phyloP scores from a whole-genome alignment of 129 eudicot genomes.

The Chrysanthemum lavandulifolium region DNA sequence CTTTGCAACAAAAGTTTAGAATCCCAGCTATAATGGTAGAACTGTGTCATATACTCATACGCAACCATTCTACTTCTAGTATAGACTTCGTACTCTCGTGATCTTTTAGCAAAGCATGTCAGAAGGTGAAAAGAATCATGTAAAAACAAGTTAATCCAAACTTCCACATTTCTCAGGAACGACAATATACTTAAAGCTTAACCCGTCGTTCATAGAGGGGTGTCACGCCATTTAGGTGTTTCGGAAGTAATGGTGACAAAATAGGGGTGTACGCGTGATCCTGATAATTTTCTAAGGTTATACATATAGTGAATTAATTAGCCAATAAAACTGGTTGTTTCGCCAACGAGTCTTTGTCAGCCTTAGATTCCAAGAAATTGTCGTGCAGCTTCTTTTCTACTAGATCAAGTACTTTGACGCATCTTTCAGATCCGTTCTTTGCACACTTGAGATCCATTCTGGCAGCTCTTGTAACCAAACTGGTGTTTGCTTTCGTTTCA shows the following conservation, averaged over 20 bases:
- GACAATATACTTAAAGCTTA: neutral
- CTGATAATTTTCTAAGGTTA: neutral
- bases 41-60: too few species aligned
- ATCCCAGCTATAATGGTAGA: too few species aligned
- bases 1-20: too few species aligned
- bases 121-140: too few species aligned
- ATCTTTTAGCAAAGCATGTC: too few species aligned
- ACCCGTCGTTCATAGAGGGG: neutral
- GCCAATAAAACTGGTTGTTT: neutral
- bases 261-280: neutral
- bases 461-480: neutral
- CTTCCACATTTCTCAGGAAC: neutral
- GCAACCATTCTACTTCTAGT: too few species aligned
- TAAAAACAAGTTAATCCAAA: neutral
- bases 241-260: neutral
- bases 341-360: neutral
- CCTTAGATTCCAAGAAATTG: neutral
- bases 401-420: neutral
- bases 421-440: neutral
- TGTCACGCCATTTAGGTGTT: neutral
- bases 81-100: too few species aligned
- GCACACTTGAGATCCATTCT: neutral
- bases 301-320: neutral
- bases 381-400: conserved; percentile 1
- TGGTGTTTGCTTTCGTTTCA: neutral